Percentiles rank a stretch among this genome's conserved stretches.
Conservation (phyloP, 148 eudicot species). For the Linanthus parryae region DNA sequence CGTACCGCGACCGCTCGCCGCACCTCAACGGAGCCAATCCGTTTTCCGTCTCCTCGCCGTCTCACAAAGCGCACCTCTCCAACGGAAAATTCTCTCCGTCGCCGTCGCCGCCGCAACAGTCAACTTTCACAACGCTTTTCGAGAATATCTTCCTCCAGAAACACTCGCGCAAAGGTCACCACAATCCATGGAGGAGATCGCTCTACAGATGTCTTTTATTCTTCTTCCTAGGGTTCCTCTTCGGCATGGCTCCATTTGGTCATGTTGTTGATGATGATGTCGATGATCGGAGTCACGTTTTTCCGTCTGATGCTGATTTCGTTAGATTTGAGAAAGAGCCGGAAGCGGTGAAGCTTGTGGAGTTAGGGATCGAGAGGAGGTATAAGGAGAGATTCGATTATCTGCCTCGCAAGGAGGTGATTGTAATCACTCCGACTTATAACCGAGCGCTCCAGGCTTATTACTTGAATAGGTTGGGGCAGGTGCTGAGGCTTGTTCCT, state of each 20-base stretch:
- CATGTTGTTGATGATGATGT: slow-evolving; percentile 37
- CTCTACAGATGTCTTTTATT: slow-evolving; percentile 45
- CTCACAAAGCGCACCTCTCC: slow-evolving; percentile 40
- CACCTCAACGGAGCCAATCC: slow-evolving; percentile 50
- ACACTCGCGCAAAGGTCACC: slow-evolving; percentile 16
- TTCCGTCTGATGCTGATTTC: slow-evolving; percentile 19
- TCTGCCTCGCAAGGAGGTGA: slow-evolving; percentile 41
- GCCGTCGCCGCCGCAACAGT: slow-evolving; percentile 14
- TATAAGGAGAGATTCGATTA: slow-evolving; percentile 36
- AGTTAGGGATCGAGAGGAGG: neutral
- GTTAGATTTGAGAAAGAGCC: slow-evolving; percentile 11
- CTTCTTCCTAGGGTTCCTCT: slow-evolving; percentile 59
- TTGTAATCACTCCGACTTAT: slow-evolving; percentile 85
- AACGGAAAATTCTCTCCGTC: slow-evolving; percentile 21
- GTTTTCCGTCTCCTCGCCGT: slow-evolving; percentile 38
- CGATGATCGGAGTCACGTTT: slow-evolving; percentile 33
- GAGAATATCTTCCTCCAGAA: slow-evolving; percentile 8
- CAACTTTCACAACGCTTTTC: slow-evolving; percentile 1
- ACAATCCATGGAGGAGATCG: slow-evolving; percentile 40
- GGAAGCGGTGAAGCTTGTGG: slow-evolving; percentile 4
- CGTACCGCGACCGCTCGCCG: slow-evolving; percentile 46
- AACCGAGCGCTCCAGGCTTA: slow-evolving; percentile 66
- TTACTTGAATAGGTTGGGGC: slow-evolving; percentile 73
- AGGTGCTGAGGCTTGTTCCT: slow-evolving; percentile 60
- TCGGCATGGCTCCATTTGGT: slow-evolving; percentile 64